phyloP scores from a whole-genome alignment of 208 protist genomes.

The Acanthamoeba lenticulata region DNA sequence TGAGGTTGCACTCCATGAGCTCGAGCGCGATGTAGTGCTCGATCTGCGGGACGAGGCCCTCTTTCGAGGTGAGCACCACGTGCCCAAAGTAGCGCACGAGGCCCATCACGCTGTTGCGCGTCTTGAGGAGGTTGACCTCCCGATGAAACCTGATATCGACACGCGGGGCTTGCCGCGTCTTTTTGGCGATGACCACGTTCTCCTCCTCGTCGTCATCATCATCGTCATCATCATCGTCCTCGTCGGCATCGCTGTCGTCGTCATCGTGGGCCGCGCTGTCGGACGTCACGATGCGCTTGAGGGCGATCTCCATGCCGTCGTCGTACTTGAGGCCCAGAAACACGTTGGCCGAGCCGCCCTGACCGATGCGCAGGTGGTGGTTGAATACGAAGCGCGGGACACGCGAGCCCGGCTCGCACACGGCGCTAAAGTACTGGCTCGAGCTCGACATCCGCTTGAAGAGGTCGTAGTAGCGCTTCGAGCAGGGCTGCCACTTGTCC shows the following conservation, averaged over 20 bases:
- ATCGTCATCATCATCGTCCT: background rate
- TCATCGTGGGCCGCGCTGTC: background rate
- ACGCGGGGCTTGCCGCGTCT: no score
- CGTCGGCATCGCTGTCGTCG: background rate
- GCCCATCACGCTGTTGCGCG: background rate
- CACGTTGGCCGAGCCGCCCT: background rate
- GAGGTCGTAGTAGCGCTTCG: background rate
- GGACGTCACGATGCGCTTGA: background rate
- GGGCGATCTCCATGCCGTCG: slow-evolving; percentile 11
- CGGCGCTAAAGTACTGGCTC: background rate
- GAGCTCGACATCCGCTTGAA: background rate
- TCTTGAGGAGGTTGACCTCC: slow-evolving; percentile 13
- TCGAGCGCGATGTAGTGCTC: slow-evolving; percentile 49
- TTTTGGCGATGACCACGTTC: background rate
- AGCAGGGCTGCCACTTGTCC: slow-evolving; percentile 4
- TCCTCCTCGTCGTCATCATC: background rate
- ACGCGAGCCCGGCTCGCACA: background rate
- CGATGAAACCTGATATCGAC: background rate
- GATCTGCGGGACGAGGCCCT: background rate
- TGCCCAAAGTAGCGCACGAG: slow-evolving; percentile 44
- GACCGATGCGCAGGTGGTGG: background rate
- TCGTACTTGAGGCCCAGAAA: slow-evolving; percentile 12
- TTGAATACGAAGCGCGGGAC: slow-evolving; percentile 23
- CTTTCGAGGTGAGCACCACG: background rate
- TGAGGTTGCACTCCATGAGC: slow-evolving; percentile 46